Conservation (phyloP, 2,329 filamentous ascomycete genomes). For the Magnaporthiopsis rhizophila region DNA sequence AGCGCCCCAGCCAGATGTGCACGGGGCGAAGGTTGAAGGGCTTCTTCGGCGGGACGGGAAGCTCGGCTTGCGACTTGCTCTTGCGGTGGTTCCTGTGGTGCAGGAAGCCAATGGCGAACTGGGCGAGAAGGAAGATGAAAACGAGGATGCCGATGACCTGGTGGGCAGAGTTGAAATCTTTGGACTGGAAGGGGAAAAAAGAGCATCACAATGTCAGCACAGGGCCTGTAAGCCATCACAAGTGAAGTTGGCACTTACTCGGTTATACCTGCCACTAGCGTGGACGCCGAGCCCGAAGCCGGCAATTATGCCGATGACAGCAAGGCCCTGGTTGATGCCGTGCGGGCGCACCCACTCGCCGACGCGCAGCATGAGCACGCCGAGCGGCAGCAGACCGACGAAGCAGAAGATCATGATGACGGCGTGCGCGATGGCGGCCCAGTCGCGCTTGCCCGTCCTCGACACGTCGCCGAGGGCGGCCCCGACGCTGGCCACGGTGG, state of each 20-base stretch:
- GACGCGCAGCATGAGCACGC: slow-evolving; percentile 44
- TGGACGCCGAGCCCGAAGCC: slow-evolving; percentile 46
- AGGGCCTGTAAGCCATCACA: no score
- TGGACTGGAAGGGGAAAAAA: slow-evolving; percentile 31
- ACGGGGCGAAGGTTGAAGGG: slow-evolving; percentile 27
- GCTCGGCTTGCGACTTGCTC: slow-evolving; percentile 30
- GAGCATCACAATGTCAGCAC: no score
- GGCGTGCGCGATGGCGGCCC: slow-evolving; percentile 34
- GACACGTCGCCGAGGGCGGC: slow-evolving; percentile 20
- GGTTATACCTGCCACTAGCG: slow-evolving; percentile 43
- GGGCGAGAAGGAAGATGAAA: slow-evolving; percentile 40
- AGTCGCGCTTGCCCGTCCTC: slow-evolving; percentile 24
- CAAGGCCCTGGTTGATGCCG: slow-evolving; percentile 42
- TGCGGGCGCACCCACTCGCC: slow-evolving; percentile 47
- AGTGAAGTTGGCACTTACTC: no score
- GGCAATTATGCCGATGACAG: slow-evolving; percentile 36
- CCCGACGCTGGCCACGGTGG: slow-evolving; percentile 25
- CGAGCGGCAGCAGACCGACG: slow-evolving; percentile 47
- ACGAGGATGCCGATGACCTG: slow-evolving; percentile 52
- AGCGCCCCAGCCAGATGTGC: slow-evolving; percentile 50
- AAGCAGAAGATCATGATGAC: slow-evolving; percentile 49
- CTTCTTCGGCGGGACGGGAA: slow-evolving; percentile 17
- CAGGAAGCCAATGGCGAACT: slow-evolving; percentile 46
- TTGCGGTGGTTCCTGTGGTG: slow-evolving; percentile 47
- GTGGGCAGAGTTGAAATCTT: slow-evolving; percentile 43